A percentile compares a stretch with the other conserved stretches of the same genome.
Evolutionary conservation across 371 early-diverging fungal genomes (phyloP).

Genomic region (Lichtheimia hyalospora): DNA sequence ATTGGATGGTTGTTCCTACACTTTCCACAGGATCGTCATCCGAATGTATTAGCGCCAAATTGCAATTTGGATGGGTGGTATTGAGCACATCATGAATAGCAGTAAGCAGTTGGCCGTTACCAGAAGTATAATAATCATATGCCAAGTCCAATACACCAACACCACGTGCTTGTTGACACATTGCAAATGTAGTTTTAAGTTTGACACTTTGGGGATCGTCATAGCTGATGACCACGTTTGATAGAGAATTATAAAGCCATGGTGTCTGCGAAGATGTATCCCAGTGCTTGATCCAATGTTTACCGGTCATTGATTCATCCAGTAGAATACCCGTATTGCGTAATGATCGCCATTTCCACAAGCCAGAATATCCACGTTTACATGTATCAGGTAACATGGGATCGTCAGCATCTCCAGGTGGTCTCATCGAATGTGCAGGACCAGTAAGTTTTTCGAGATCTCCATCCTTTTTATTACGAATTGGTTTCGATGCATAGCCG

Average conservation of each 20-base stretch:
- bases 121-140: conserved; percentile 5
- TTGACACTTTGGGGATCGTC: conserved; percentile 52
- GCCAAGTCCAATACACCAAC: conserved; percentile 5
- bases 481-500: conserved; percentile 5
- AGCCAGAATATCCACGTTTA: conserved; percentile 2
- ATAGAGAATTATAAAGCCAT: conserved; percentile 63
- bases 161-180: conserved; percentile 3
- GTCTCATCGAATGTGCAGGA: conserved; percentile 20
- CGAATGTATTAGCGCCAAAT: no score
- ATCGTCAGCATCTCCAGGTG: conserved; percentile 52
- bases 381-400: conserved; percentile 26
- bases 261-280: conserved; percentile 63
- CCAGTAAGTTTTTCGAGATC: conserved; percentile 6
- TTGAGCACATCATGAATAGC: neutral
- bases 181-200: conserved; percentile 2
- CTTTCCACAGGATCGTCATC: no score
- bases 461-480: neutral
- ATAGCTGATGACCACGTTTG: conserved; percentile 58
- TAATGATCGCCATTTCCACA: conserved; percentile 66
- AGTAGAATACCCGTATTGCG: conserved; percentile 49
- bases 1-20: no score
- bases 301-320: conserved; percentile 37
- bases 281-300: conserved; percentile 58
- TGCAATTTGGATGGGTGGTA: neutral
- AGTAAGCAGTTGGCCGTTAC: conserved; percentile 5